Base-by-base conservation (phyloP, 2,329 filamentous ascomycete species). In the Xylaria sp. region DNA sequence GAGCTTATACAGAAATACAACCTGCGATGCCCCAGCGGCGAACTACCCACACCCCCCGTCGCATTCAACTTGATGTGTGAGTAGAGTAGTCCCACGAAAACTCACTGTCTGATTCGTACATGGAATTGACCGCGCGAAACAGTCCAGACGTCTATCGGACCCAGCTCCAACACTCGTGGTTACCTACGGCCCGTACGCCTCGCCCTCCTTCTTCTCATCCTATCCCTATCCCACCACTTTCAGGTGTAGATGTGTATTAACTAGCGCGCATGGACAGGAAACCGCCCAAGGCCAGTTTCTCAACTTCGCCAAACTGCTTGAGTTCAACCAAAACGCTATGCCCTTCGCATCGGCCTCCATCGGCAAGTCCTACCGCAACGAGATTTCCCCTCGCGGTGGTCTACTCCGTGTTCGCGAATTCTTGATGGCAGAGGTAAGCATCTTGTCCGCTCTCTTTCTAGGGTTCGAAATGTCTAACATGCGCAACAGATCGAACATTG, bases 341-440 rank as follows among this genome's bases (percentile, higher is more conserved):
- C 96, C 96, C 31, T 98, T 99, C 79, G 96, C 96, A 15, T 98
- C 95, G 7, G 41, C 96, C 56, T 97, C 93, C 48, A 97, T 99
- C 79, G 96, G 96, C 82, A 97, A 97, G 83, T 98, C 95, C 1
- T 98, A 97, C 88, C 90, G 96, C 77, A 99, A 99, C 80, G 96
- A 99, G 80, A 98, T 99, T 75, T 98, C 96, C 0, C 96, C 96
- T 10, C 90, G 96, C 65, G 89, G 93, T 72, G 96, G 96, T 82
- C 90, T 99, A 49, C 84, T 99, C 67, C 92, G 41, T 46, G 96
- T 99, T 52, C 93, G 96, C 76, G 96, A 99, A 81, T 98, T 99
- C 84, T 83, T 98, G 76, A 98, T 99, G 96, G 96, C 95, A 28
- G 96, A 99, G 83, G 41, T 46, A 46, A 36, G 13, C 15, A n/a